These are phyloP conservation scores for Harrya chromipes DNA, from an alignment of 768 basidiomycete species.

Conservation along the genomic window DNA sequence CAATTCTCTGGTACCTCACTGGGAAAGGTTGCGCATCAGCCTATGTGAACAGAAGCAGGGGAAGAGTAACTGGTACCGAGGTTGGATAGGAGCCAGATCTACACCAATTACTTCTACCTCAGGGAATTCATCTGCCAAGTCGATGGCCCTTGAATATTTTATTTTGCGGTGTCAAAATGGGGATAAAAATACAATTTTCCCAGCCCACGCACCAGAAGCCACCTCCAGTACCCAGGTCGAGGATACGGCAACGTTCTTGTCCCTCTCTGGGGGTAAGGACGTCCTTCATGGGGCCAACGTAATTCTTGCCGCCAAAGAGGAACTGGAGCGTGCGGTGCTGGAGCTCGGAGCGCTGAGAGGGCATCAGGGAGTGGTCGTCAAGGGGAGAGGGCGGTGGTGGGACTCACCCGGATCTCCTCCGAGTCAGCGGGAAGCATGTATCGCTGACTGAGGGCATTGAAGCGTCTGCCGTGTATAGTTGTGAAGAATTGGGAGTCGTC, in stretches of 20 bases:
- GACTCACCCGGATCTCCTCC: constrained; percentile 58
- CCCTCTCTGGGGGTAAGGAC: constrained; percentile 41
- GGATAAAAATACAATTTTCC: background rate
- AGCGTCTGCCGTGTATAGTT: constrained; percentile 46
- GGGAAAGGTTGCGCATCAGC: constrained; percentile 18
- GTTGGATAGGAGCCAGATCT: constrained; percentile 72
- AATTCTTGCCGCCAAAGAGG: constrained; percentile 59
- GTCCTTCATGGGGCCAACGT: constrained; percentile 61
- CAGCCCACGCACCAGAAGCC: constrained; percentile 50
- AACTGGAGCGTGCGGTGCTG: constrained; percentile 68
- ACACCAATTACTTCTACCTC: constrained; percentile 62
- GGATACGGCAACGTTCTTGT: constrained; percentile 39
- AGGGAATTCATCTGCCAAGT: constrained; percentile 72
- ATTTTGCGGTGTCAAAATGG: background rate
- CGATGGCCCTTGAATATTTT: constrained; percentile 52
- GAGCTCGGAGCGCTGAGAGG: constrained; percentile 53
- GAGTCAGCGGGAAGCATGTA: constrained; percentile 67
- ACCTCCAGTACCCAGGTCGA: constrained; percentile 68
- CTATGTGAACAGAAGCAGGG: constrained; percentile 1
- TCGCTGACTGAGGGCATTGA: constrained; percentile 51
- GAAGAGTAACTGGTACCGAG: constrained; percentile 43
- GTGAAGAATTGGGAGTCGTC: constrained; percentile 56
- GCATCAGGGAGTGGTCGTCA: background rate
- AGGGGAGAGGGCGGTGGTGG: background rate
- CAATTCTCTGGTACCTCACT: constrained; percentile 68